These are phyloP conservation scores for Kodamaea fukazawae DNA, from an alignment of 805 yeast genomes.

Conservation along the genomic window DNA sequence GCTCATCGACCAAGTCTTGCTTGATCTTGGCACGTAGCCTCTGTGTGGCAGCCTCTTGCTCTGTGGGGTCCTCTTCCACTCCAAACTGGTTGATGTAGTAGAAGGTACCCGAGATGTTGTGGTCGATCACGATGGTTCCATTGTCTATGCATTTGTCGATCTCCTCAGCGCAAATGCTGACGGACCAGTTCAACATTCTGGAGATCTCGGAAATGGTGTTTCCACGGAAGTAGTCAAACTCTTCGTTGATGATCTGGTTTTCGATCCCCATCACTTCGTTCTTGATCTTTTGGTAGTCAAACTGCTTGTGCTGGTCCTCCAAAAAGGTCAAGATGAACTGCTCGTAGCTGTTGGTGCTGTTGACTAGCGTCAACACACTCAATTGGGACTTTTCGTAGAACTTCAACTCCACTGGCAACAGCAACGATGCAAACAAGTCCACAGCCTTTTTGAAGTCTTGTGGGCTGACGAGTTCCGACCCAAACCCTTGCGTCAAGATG, in stretches of 20 bases:
- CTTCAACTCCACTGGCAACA: slow-evolving; percentile 52
- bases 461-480: slow-evolving; percentile 67
- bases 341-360: slow-evolving; percentile 24
- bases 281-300: slow-evolving; percentile 23
- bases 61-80: slow-evolving; percentile 11
- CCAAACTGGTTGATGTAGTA: slow-evolving; percentile 52
- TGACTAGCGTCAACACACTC: slow-evolving; percentile 28
- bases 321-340: slow-evolving; percentile 25
- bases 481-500: slow-evolving; percentile 41
- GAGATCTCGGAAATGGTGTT: slow-evolving; percentile 43
- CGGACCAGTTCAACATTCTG: slow-evolving; percentile 58
- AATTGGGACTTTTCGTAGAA: slow-evolving; percentile 34
- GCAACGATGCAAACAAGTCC: slow-evolving; percentile 50
- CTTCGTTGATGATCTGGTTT: slow-evolving; percentile 20
- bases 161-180: slow-evolving; percentile 63
- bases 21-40: slow-evolving; percentile 11
- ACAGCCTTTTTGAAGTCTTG: slow-evolving; percentile 64
- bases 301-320: slow-evolving; percentile 21
- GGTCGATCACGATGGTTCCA: slow-evolving; percentile 64
- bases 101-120: slow-evolving; percentile 61
- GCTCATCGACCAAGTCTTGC: slow-evolving; percentile 17
- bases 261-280: slow-evolving; percentile 18
- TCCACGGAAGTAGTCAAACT: slow-evolving; percentile 28
- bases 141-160: slow-evolving; percentile 53
- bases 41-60: slow-evolving; percentile 1